Conservation (phyloP, 495 filamentous ascomycete genomes). For the Apodospora peruviana region DNA sequence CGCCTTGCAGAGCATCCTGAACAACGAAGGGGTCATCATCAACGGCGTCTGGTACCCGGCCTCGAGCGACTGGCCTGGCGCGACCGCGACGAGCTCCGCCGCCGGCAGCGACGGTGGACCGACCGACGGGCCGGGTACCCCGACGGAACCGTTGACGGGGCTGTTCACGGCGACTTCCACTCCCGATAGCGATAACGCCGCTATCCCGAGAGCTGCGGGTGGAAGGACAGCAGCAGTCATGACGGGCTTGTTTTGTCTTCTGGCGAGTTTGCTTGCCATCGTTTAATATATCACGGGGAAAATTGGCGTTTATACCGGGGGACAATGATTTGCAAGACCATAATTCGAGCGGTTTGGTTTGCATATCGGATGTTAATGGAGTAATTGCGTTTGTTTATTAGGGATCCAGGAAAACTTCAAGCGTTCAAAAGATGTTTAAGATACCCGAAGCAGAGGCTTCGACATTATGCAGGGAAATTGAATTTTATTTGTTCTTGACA, state of each 20-base stretch:
- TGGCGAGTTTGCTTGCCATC: not conserved
- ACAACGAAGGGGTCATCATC: constrained; percentile 37
- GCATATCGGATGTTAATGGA: too few species aligned
- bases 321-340: too few species aligned
- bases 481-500: too few species aligned
- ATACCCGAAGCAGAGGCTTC: too few species aligned
- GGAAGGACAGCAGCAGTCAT: too few species aligned
- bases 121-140: constrained; percentile 24
- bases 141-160: constrained; percentile 20
- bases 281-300: not conserved
- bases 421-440: too few species aligned
- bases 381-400: too few species aligned
- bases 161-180: constrained; percentile 22
- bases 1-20: constrained; percentile 38
- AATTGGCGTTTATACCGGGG: too few species aligned
- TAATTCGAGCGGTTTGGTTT: too few species aligned
- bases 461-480: too few species aligned
- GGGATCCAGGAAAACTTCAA: too few species aligned
- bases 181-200: constrained; percentile 1
- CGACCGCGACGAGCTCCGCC: constrained; percentile 14
- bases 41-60: constrained; percentile 51
- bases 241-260: too few species aligned
- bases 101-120: not conserved
- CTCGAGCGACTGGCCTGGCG: constrained; percentile 33
- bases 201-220: not conserved